These are phyloP conservation scores for Corynespora cassiicola DNA, from an alignment of 2,329 filamentous ascomycete species.

Conservation along the genomic window DNA sequence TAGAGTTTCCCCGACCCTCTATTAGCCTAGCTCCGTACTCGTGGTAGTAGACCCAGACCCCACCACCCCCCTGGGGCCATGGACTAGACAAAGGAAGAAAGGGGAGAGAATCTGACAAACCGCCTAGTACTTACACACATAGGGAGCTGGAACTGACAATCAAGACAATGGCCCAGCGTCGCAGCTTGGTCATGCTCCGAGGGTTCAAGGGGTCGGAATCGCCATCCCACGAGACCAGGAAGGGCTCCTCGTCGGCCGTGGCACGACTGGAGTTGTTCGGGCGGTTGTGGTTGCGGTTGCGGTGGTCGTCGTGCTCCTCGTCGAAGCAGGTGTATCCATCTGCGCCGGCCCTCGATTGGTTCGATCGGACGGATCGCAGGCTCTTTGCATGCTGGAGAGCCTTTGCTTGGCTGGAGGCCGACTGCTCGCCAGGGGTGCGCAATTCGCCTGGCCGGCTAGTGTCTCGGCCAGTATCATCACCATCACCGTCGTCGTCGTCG, in stretches of 20 bases:
- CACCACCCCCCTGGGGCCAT: not conserved
- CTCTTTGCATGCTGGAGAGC: slow-evolving; percentile 18
- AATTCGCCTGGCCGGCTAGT: too few relatives aligned
- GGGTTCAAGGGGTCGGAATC: slow-evolving; percentile 78
- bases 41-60: too few relatives aligned
- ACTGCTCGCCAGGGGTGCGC: not conserved
- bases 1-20: slow-evolving; percentile 41
- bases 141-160: slow-evolving; percentile 78
- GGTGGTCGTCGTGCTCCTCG: slow-evolving; percentile 25
- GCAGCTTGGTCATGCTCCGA: slow-evolving; percentile 67
- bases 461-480: too few relatives aligned
- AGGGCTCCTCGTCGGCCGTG: slow-evolving; percentile 52
- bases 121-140: slow-evolving; percentile 82
- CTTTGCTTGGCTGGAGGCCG: not conserved
- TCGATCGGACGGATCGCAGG: slow-evolving; percentile 30
- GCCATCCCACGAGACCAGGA: slow-evolving; percentile 77
- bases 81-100: not conserved
- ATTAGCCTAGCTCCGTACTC: not conserved
- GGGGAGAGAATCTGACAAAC: not conserved
- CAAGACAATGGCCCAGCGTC: slow-evolving; percentile 80
- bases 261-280: slow-evolving; percentile 28
- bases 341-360: slow-evolving; percentile 43
- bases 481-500: not conserved
- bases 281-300: slow-evolving; percentile 1
- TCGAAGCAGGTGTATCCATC: slow-evolving; percentile 47